These are phyloP conservation scores for Neurospora intermedia DNA, from an alignment of 495 filamentous ascomycete genomes.

Conservation along the genomic window DNA sequence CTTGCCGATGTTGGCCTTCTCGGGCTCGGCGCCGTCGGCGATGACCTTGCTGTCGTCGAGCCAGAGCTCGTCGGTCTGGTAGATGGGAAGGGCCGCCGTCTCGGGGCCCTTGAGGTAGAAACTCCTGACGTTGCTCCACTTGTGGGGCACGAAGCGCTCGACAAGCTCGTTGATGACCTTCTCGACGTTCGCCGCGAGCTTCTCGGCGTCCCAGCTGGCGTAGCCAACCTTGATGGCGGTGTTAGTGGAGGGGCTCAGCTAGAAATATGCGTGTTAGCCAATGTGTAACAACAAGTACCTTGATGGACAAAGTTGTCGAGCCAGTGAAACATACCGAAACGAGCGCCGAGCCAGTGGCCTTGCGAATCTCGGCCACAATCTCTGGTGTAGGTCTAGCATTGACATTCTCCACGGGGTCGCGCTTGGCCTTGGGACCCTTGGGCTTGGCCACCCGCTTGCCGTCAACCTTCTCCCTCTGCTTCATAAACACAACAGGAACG, in stretches of 20 bases:
- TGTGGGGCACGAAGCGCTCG: slow-evolving; percentile 66
- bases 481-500: slow-evolving; percentile 65
- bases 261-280: background rate
- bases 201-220: slow-evolving; percentile 58
- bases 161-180: slow-evolving; percentile 57
- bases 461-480: slow-evolving; percentile 50
- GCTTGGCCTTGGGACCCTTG: slow-evolving; percentile 36
- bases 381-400: slow-evolving; percentile 35
- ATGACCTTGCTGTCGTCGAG: slow-evolving; percentile 70
- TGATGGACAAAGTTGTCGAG: slow-evolving; percentile 41
- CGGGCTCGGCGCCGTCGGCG: slow-evolving; percentile 42
- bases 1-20: slow-evolving; percentile 51
- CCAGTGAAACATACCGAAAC: slow-evolving; percentile 53
- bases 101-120: slow-evolving; percentile 82
- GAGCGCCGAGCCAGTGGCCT: slow-evolving; percentile 55
- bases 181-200: slow-evolving; percentile 69
- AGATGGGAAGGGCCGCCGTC: slow-evolving; percentile 81
- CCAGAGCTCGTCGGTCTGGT: slow-evolving; percentile 86
- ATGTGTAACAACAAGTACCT: background rate
- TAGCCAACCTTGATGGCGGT: slow-evolving; percentile 55
- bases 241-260: slow-evolving; percentile 23
- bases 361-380: slow-evolving; percentile 62
- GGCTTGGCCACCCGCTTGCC: slow-evolving; percentile 51
- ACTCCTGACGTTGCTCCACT: slow-evolving; percentile 73
- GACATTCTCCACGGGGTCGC: slow-evolving; percentile 22